Evolutionary conservation across 2,329 filamentous ascomycete genomes (phyloP).

Genomic region (Neonectria magnoliae): DNA sequence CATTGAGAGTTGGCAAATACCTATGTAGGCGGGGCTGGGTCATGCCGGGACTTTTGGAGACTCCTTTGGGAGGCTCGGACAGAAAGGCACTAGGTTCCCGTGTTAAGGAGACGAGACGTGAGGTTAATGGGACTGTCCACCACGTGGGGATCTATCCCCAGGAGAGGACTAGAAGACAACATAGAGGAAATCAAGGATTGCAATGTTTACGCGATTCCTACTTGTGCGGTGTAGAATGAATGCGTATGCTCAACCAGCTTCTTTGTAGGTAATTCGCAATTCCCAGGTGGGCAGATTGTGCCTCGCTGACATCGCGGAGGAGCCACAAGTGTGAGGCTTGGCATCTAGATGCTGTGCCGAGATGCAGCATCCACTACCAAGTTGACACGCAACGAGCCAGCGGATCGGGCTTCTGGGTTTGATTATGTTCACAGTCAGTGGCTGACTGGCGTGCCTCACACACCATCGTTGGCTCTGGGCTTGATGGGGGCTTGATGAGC

Average conservation of each 20-base stretch:
- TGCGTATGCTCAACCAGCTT: no score
- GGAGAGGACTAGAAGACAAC: conserved; percentile 31
- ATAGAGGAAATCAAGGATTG: conserved; percentile 36
- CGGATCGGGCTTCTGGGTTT: neutral
- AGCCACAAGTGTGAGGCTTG: neutral
- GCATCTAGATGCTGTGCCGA: conserved; percentile 5
- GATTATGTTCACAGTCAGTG: conserved; percentile 2
- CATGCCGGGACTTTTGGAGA: conserved; percentile 21
- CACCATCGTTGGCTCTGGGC: neutral
- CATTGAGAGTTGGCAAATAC: conserved; percentile 34
- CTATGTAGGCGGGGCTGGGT: conserved; percentile 27
- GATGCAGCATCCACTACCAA: conserved; percentile 9
- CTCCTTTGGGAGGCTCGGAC: conserved; percentile 23
- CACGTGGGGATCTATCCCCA: conserved; percentile 20
- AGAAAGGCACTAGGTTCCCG: conserved; percentile 15
- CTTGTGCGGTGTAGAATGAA: neutral
- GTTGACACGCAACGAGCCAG: conserved; percentile 15
- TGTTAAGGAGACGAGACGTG: conserved; percentile 27
- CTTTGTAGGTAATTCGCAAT: neutral
- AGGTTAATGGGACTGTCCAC: conserved; percentile 27
- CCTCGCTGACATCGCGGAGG: neutral
- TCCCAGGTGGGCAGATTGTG: neutral
- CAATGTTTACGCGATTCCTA: conserved; percentile 14
- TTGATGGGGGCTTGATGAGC: neutral
- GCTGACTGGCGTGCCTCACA: conserved; percentile 10